Conservation (phyloP, 805 yeast species). For the Ogataea methylovora region DNA sequence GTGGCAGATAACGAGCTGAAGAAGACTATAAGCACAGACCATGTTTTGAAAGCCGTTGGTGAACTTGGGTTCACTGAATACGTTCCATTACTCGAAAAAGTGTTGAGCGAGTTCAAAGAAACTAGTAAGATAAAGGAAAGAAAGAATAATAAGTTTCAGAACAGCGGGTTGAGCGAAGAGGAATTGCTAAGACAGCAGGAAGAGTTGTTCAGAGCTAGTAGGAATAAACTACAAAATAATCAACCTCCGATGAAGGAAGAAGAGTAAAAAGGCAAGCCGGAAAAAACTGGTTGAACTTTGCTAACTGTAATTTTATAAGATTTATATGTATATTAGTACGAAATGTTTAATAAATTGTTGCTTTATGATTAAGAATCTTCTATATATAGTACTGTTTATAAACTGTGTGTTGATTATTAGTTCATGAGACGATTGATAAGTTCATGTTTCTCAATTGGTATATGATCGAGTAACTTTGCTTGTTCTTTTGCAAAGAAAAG, state of each 20-base stretch:
- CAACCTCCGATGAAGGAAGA: slow-evolving; percentile 10
- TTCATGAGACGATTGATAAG: slow-evolving; percentile 9
- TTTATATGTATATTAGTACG: no score
- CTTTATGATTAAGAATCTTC: no score
- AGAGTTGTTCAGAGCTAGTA: slow-evolving; percentile 62
- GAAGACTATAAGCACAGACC: slow-evolving; percentile 95
- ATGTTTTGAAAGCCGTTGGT: slow-evolving; percentile 80
- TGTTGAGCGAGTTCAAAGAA: slow-evolving; percentile 81
- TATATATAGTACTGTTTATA: no score
- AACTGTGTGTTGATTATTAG: background rate
- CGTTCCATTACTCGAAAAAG: slow-evolving; percentile 72
- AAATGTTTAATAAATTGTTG: no score
- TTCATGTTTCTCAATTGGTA: slow-evolving; percentile 14
- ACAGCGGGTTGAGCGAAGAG: slow-evolving; percentile 87
- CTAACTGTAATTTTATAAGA: no score
- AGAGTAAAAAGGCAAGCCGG: no score
- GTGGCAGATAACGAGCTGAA: slow-evolving; percentile 95
- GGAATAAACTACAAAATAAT: slow-evolving; percentile 24
- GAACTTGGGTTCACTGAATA: slow-evolving; percentile 85
- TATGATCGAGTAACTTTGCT: slow-evolving; percentile 4
- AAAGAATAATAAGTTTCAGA: slow-evolving; percentile 87
- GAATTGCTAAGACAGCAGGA: slow-evolving; percentile 90
- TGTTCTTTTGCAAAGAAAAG: slow-evolving; percentile 12
- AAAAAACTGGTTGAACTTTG: no score
- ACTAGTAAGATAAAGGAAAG: slow-evolving; percentile 81